Evolutionary conservation across 2,329 filamentous ascomycete species (phyloP), one percentile per base, ranked within the genome.

Genomic region (Biscogniauxia mediterranea): DNA sequence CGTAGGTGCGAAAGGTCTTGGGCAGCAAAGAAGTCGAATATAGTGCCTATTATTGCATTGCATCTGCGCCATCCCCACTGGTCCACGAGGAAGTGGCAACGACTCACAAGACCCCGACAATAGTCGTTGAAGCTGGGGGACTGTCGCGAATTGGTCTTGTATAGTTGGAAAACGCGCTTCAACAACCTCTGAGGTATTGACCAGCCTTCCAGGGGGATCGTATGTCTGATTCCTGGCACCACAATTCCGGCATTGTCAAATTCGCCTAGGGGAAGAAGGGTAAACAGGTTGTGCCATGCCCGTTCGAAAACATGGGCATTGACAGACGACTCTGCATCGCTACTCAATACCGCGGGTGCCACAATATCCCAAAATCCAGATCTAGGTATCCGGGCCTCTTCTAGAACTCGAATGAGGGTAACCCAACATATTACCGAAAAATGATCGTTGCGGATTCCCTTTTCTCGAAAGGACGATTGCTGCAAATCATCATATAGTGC

Each of bases 1-100:
- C 85, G 82, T 51, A 90, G 71, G 71, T 90, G 84, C 2, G 81
- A 81, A 11, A 90, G 79, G 53, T 84, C 81, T 64, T 86, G 84
- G 1, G 82, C 82, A 9, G 85, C 86, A 66, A 89, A 90, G 69
- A 89, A 89, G 72, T 90, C 87, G 64, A 89, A 90, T 2, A 90
- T 81, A 1, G 81, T 78, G 1, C 86, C 85, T 32, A 89, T 76
- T 15, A 89, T 79, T 11, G 79, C 76, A 54, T 81, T 83, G 66
- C 82, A 85, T 62, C 78, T 84, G 46, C 78, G 78, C 88, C 88
- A 90, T 3, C 85, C 85, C 88, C 88, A 90, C 71, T 86, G 82
- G 60, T 82, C 77, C 54, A 89, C 83, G 9, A 89, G 79, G 69
- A 84, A 83, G 68, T 89, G 82, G 63, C 87, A 90, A 28, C 88